phyloP scores from a whole-genome alignment of 73 alveolate genomes.

The Paramecium pentaurelia region DNA sequence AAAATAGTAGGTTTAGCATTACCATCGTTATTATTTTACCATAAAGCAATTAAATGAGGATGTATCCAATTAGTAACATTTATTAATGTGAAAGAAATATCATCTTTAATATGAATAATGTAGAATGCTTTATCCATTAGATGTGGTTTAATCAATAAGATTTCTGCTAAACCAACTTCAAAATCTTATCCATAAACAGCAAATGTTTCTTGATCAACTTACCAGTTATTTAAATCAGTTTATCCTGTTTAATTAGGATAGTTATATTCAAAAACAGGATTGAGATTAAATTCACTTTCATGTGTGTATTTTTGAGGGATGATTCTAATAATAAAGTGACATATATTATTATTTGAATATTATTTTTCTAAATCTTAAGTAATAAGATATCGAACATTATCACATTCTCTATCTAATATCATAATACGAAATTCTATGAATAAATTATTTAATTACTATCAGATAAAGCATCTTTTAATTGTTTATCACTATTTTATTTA shows the following conservation, averaged over 20 bases:
- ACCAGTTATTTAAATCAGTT: not conserved
- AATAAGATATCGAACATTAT: not conserved
- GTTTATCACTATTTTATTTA: not conserved
- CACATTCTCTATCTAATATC: not conserved
- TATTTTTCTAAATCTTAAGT: not conserved
- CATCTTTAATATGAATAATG: not conserved
- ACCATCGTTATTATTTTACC: slow-evolving; percentile 42
- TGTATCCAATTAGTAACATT: slow-evolving; percentile 14
- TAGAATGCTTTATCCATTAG: not conserved
- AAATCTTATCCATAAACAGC: slow-evolving; percentile 25
- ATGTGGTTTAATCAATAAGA: slow-evolving; percentile 3
- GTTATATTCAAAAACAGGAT: not conserved
- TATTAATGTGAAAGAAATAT: not conserved
- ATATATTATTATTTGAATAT: not conserved
- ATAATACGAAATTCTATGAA: not conserved
- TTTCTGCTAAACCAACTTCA: not conserved
- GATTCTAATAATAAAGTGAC: not conserved
- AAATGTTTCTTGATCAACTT: not conserved
- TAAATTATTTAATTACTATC: not conserved
- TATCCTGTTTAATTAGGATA: not conserved
- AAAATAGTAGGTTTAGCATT: not conserved
- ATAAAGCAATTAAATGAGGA: not conserved
- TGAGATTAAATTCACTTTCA: not conserved
- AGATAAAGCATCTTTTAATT: not conserved
- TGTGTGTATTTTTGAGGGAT: not conserved